These are phyloP conservation scores for Euryodendron excelsum DNA, from an alignment of 148 eudicot species.

Conservation along the genomic window DNA sequence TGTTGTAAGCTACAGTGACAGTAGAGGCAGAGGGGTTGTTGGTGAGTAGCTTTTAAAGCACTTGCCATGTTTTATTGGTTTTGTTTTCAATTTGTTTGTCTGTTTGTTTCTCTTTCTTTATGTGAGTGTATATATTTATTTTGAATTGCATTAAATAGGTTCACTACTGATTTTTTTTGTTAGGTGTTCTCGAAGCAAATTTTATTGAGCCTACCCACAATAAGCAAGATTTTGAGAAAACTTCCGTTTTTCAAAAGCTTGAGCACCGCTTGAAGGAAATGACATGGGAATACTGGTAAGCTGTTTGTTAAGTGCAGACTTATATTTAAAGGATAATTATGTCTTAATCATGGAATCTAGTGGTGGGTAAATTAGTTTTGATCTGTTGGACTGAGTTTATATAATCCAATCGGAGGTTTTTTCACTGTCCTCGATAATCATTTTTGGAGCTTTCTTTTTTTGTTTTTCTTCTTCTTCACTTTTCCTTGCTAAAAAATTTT, in stretches of 20 bases:
- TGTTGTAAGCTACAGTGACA: conserved; percentile 51
- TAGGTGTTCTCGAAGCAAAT: conserved; percentile 82
- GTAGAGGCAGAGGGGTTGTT: conserved; percentile 94
- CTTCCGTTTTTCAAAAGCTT: conserved; percentile 78
- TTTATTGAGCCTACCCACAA: conserved; percentile 89
- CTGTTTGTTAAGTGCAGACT: neutral
- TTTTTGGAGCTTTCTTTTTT: neutral
- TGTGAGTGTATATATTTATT: neutral
- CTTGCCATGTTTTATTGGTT: neutral
- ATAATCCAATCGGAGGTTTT: neutral
- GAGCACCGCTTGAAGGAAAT: conserved; percentile 76
- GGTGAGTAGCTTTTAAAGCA: conserved; percentile 45
- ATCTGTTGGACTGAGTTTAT: neutral
- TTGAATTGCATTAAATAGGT: neutral
- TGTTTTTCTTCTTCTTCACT: neutral
- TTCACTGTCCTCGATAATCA: neutral
- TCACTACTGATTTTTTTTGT: conserved; percentile 1
- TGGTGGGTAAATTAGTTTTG: conserved; percentile 4
- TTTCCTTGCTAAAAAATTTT: neutral
- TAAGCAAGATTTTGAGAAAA: conserved; percentile 93
- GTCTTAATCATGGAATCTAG: neutral
- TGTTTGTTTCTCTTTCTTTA: neutral
- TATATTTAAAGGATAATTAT: neutral
- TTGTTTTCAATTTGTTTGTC: neutral
- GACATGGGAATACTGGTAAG: conserved; percentile 92